Evolutionary conservation across 768 basidiomycete genomes (phyloP), one percentile per base, ranked within the genome.

Genomic region (Trametes meyenii): DNA sequence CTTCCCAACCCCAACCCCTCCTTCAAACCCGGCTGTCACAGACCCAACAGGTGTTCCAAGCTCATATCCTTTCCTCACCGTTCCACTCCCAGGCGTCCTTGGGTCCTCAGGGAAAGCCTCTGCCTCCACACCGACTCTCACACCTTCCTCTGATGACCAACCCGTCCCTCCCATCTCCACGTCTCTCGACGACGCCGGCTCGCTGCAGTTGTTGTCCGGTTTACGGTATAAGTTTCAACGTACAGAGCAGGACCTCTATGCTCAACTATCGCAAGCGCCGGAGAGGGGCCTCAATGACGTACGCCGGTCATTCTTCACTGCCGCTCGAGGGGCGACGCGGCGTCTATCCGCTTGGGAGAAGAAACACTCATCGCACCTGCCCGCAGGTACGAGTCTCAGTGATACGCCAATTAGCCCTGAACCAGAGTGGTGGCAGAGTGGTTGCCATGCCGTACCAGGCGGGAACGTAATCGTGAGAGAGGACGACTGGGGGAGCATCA

Each of bases 401-500:
- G 38, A 60, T 13, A 40, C 63, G 38, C 62, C 58, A 3, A 49
- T 60, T 16, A 49, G 36, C 0, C 49, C 55, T 13, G 83, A 86
- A 58, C 88, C 88, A 1, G 81, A 78, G 35, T 92, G 89, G 89
- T 90, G 87, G 87, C 72, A 69, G 16, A 74, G 73, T 19, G 80
- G 79, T 10, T 85, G 78, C 68, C 86, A 91, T 75, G 83, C 81
- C 35, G 76, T 88, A 17, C 87, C 89, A n/a, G 83, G 84, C 3
- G 81, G 85, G 8, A 86, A 83, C 67, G 78, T 89, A 5, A 80
- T 90, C 60, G 82, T 90, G 10, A 72, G 83, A 50, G 90, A 91
- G 68, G 79, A 83, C 67, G 88, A 90, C 71, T 88, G 85, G 87
- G 88, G 88, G 8, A 90, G 88, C 70, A 84, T 92, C 50, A 90